Evolutionary conservation across 805 yeast species (phyloP).

Genomic region (Kodamaea kaohsiungensis): DNA sequence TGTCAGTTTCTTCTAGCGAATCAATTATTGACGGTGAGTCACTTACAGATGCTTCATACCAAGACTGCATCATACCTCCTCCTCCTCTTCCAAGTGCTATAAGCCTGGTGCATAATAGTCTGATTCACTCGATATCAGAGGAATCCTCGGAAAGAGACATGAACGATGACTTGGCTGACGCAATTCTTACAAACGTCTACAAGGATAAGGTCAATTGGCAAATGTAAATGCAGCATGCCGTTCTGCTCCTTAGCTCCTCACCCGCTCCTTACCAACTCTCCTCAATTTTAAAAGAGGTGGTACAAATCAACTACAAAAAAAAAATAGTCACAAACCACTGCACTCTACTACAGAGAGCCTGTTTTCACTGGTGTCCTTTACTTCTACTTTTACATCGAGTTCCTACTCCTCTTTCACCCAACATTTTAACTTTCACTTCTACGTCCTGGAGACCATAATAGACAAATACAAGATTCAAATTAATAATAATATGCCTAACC

Average conservation of each 20-base stretch:
- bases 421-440: not conserved
- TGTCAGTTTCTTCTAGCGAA: not conserved
- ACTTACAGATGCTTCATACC: not conserved
- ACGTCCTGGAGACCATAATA: constrained; percentile 4
- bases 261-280: too few relatives aligned
- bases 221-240: too few relatives aligned
- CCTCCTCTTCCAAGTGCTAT: constrained; percentile 1
- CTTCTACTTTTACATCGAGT: not conserved
- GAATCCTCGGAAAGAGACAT: not conserved
- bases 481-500: not conserved
- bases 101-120: not conserved
- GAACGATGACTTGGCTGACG: not conserved
- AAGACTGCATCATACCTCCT: constrained; percentile 7
- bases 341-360: too few relatives aligned
- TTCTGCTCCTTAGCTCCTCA: too few relatives aligned
- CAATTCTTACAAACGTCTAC: not conserved
- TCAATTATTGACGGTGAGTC: not conserved
- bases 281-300: too few relatives aligned
- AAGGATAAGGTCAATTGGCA: not conserved
- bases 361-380: not conserved
- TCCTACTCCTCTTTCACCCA: not conserved
- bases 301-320: too few relatives aligned
- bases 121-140: constrained; percentile 1
- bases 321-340: too few relatives aligned
- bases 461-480: not conserved